Percentiles rank a stretch among this genome's conserved stretches.
phyloP scores from a whole-genome alignment of 2,329 filamentous ascomycete genomes.

The Verticillium alfalfae region DNA sequence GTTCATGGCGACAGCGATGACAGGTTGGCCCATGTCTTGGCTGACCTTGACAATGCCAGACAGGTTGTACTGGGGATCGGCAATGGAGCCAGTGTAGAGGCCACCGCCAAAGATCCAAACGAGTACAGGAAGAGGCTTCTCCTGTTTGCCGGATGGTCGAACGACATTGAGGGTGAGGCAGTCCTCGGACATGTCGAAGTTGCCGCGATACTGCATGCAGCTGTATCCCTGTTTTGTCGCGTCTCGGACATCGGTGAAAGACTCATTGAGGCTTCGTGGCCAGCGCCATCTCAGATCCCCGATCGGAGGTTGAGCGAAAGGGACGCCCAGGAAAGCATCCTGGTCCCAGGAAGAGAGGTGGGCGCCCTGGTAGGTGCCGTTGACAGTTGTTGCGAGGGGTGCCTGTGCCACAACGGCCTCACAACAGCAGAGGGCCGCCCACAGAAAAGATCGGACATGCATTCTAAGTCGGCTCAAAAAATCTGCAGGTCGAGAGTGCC shows the following conservation, averaged over 20 bases:
- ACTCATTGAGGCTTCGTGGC: conserved; percentile 28
- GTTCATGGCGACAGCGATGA: conserved; percentile 49
- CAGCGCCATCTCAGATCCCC: conserved; percentile 27
- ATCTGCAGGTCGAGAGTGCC: not conserved
- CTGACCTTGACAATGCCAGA: conserved; percentile 53
- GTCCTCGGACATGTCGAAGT: conserved; percentile 40
- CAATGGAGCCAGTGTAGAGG: conserved; percentile 41
- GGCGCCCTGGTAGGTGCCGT: conserved; percentile 26
- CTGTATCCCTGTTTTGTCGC: conserved; percentile 36
- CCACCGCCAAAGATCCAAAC: conserved; percentile 58
- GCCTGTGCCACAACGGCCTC: not conserved
- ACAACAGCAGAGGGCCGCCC: not conserved
- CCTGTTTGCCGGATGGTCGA: conserved; percentile 25
- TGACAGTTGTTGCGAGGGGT: conserved; percentile 15
- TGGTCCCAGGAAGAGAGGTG: conserved; percentile 28
- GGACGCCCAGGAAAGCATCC: conserved; percentile 30
- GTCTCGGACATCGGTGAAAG: conserved; percentile 29
- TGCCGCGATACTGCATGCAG: conserved; percentile 39
- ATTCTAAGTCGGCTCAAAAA: not conserved
- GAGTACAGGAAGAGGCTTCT: conserved; percentile 30
- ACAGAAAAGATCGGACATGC: not conserved
- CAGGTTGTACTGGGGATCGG: conserved; percentile 57
- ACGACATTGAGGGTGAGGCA: conserved; percentile 39
- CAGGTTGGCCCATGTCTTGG: conserved; percentile 43
- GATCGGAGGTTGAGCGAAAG: conserved; percentile 27